phyloP scores from a whole-genome alignment of 805 yeast species.

The Komagataella phaffii region DNA sequence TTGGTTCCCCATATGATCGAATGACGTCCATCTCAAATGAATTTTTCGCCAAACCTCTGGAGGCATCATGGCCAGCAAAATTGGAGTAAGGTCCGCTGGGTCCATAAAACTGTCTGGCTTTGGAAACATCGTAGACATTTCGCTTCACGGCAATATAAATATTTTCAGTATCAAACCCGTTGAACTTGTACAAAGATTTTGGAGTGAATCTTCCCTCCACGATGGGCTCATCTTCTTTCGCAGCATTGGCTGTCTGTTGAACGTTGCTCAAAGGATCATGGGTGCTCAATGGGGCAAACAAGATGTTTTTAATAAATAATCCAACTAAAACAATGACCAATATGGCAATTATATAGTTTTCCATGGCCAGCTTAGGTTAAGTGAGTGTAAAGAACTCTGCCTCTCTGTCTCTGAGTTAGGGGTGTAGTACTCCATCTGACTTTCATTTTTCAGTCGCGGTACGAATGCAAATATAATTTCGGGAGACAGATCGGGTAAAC shows the following conservation, averaged over 20 bases:
- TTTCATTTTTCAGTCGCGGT: background rate
- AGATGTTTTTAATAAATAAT: conserved; percentile 8
- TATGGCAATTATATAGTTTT: conserved; percentile 11
- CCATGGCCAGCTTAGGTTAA: conserved; percentile 8
- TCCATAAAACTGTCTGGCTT: conserved; percentile 79
- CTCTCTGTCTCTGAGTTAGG: background rate
- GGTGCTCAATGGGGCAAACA: conserved; percentile 7
- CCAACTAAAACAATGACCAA: conserved; percentile 10
- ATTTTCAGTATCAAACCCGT: conserved; percentile 68
- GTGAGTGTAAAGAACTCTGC: background rate
- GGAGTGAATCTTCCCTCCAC: conserved; percentile 53
- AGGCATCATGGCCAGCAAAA: conserved; percentile 94
- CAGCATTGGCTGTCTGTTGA: background rate
- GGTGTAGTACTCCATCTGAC: background rate
- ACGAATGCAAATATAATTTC: background rate
- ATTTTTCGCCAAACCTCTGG: conserved; percentile 81
- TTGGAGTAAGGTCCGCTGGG: conserved; percentile 92
- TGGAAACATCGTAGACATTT: conserved; percentile 70
- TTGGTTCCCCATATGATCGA: conserved; percentile 59
- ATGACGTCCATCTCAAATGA: conserved; percentile 64
- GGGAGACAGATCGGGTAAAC: background rate
- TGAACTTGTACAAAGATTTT: conserved; percentile 51
- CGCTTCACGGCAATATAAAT: conserved; percentile 85
- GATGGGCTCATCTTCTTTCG: conserved; percentile 10
- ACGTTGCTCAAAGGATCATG: background rate